Conservation (phyloP, 805 yeast genomes). For the Candida orba region DNA sequence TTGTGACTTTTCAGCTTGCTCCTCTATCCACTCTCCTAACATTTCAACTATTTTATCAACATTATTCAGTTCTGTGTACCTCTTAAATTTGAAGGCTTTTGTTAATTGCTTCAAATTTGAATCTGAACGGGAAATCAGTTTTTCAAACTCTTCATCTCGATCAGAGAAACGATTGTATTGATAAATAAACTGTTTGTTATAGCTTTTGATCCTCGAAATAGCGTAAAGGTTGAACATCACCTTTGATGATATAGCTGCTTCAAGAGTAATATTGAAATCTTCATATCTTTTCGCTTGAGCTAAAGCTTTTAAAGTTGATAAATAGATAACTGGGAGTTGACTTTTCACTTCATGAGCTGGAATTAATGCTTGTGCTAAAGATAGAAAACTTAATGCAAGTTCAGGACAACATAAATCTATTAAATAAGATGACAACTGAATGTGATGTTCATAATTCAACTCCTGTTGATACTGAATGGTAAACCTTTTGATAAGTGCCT, state of each 20-base stretch:
- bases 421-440: conserved; percentile 7
- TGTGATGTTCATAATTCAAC: conserved; percentile 6
- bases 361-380: conserved; percentile 8
- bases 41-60: too few relatives aligned
- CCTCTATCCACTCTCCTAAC: too few relatives aligned
- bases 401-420: conserved; percentile 2
- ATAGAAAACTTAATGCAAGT: conserved; percentile 8
- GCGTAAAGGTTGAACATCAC: too few relatives aligned
- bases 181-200: not conserved
- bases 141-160: too few relatives aligned
- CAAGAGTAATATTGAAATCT: not conserved
- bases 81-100: too few relatives aligned
- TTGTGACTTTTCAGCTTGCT: too few relatives aligned
- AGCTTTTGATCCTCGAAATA: not conserved
- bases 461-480: not conserved
- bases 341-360: not conserved
- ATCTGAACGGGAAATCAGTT: too few relatives aligned
- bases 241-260: too few relatives aligned
- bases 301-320: conserved; percentile 2
- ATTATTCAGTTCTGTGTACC: too few relatives aligned
- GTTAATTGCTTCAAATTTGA: too few relatives aligned
- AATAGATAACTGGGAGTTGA: not conserved
- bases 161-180: too few relatives aligned
- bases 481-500: conserved; percentile 2
- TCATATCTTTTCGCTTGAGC: not conserved